Base-by-base conservation (phyloP, 352 stramenopile species). In the Phytophthora citrophthora region DNA sequence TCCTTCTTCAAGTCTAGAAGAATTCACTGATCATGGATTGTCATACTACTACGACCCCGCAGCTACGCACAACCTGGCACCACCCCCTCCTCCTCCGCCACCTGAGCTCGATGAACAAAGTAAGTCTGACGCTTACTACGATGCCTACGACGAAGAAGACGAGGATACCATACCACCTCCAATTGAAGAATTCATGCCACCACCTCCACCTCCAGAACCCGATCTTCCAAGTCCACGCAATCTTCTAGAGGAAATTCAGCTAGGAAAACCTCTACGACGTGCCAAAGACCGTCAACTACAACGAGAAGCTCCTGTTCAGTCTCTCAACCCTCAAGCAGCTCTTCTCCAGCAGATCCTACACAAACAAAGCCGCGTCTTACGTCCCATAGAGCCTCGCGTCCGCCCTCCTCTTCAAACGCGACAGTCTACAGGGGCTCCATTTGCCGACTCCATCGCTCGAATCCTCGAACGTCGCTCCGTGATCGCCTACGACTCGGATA, bases 401-500 rank as follows among this genome's bases (percentile, higher is more conserved):
- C 61, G 61, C 8, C 60, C 69, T 7, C 47, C 53, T 0, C 29
- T 56, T 10, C 44, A 54, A 18, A 50, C 24, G 0, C 53, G 49
- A 1, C 31, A 53, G n/a, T 34, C 58, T 51, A 32, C 57, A 2
- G 11, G 52, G 6, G 60, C 68, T 0, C 76, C 77, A 1, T 89
- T 90, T 31, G 77, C 77, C 4, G 65, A 76, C 40, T 88, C 81
- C 13, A 90, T 90, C 39, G 77, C 79, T 5, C 74, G 79, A 10
- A 86, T 90, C 31, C 77, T 90, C 44, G 81, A 90, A 56, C 76
- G 79, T 0, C 74, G 81, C 16, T 46, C 68, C 6, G 58, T 82
- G 32, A 88, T 86, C 26, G 79, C 78, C 15, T 88, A 89, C 68
- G 81, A 90, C 26, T 89, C 77, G 3, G 81, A 90, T 51, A 86